Evolutionary conservation across 2,329 filamentous ascomycete genomes (phyloP).

Genomic region (Ophiognomonia clavigignenti-juglandacearum): DNA sequence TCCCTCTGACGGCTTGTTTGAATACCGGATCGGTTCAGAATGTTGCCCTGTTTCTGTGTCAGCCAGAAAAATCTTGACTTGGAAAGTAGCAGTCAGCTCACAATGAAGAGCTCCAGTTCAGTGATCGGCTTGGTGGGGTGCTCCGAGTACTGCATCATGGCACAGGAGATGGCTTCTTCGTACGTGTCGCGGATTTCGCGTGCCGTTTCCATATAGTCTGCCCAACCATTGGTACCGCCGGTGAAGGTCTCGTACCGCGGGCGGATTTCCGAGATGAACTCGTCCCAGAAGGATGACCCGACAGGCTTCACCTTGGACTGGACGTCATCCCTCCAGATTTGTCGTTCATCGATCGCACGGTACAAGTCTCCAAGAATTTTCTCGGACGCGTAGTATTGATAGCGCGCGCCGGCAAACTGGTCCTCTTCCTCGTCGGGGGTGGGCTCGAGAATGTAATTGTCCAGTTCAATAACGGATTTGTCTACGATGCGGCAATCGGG

Average conservation of each 20-base stretch:
- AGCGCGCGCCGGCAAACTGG: constrained; percentile 35
- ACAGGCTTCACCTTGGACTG: constrained; percentile 23
- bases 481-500: constrained; percentile 40
- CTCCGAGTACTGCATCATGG: constrained; percentile 40
- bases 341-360: constrained; percentile 65
- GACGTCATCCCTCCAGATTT: constrained; percentile 54
- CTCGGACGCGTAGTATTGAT: constrained; percentile 60
- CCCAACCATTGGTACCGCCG: constrained; percentile 22
- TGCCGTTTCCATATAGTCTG: constrained; percentile 31
- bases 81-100: too few relatives aligned
- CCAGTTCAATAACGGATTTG: constrained; percentile 36
- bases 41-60: too few relatives aligned
- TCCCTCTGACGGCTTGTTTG: constrained; percentile 49
- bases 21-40: constrained; percentile 44
- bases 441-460: constrained; percentile 22
- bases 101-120: constrained; percentile 52
- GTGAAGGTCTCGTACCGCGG: constrained; percentile 25
- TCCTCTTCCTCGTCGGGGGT: constrained; percentile 39
- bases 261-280: constrained; percentile 29
- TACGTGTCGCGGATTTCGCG: constrained; percentile 38
- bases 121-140: constrained; percentile 38
- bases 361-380: constrained; percentile 69
- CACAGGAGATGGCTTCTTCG: constrained; percentile 35
- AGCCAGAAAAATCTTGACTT: too few relatives aligned
- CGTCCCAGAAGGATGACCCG: constrained; percentile 38